A percentile compares a stretch with the other conserved stretches of the same genome.
Evolutionary conservation across 768 basidiomycete species (phyloP).

Genomic region (Amanita rubescens): DNA sequence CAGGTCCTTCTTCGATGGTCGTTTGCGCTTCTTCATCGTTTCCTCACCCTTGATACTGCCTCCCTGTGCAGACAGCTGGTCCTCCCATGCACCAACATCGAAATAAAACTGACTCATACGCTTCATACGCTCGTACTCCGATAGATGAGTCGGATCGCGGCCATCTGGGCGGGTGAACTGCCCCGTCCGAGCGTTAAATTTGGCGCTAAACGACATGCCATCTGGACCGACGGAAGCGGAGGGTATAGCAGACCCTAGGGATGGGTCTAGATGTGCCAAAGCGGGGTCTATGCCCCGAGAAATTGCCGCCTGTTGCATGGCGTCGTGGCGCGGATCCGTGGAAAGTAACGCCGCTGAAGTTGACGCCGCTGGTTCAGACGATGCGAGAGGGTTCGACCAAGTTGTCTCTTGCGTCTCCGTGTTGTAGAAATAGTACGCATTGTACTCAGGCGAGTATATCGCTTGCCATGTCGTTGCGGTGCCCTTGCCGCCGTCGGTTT

Average conservation of each 20-base stretch:
- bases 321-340: constrained; percentile 29
- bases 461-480: constrained; percentile 58
- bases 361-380: constrained; percentile 17
- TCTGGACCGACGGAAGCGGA: constrained; percentile 22
- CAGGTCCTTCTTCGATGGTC: constrained; percentile 77
- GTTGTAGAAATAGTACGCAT: constrained; percentile 84
- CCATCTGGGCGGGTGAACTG: constrained; percentile 60
- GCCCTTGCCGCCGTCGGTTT: background rate
- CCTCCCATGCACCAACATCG: constrained; percentile 75
- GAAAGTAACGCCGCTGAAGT: constrained; percentile 21
- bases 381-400: constrained; percentile 71
- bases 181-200: constrained; percentile 79
- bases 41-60: constrained; percentile 27
- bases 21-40: constrained; percentile 62
- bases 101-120: constrained; percentile 89
- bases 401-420: constrained; percentile 69
- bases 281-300: constrained; percentile 81
- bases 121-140: constrained; percentile 74
- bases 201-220: constrained; percentile 48
- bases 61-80: constrained; percentile 48
- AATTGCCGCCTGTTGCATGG: constrained; percentile 61
- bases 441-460: constrained; percentile 69
- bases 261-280: constrained; percentile 74
- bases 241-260: constrained; percentile 37
- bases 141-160: constrained; percentile 68